phyloP scores from a whole-genome alignment of 371 early-diverging fungal species.

The Amoeboaphelidium protococcarum region DNA sequence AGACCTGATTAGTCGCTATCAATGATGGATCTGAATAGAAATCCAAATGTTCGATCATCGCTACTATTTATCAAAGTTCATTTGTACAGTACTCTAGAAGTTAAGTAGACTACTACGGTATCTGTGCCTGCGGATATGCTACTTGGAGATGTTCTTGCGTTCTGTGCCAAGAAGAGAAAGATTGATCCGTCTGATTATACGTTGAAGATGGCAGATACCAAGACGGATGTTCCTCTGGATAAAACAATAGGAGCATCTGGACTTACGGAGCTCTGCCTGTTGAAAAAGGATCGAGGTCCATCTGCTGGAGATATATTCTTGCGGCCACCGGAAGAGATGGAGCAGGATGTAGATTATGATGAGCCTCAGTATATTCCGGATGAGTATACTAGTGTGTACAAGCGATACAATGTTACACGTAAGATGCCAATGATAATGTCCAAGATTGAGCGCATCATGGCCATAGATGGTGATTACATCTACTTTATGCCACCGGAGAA shows the following conservation, averaged over 20 bases:
- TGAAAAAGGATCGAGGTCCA: constrained; percentile 25
- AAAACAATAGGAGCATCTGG: constrained; percentile 39
- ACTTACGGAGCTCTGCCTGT: constrained; percentile 37
- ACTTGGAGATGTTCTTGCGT: constrained; percentile 50
- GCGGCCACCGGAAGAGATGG: constrained; percentile 17
- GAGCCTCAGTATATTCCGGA: constrained; percentile 7
- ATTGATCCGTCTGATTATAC: constrained; percentile 51
- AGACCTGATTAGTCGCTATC: too few species aligned
- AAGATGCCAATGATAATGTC: constrained; percentile 54
- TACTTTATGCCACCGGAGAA: constrained; percentile 65
- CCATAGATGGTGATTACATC: constrained; percentile 78
- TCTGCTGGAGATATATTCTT: constrained; percentile 22
- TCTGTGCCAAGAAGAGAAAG: constrained; percentile 56
- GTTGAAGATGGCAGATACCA: constrained; percentile 43
- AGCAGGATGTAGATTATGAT: constrained; percentile 5
- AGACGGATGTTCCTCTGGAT: constrained; percentile 39
- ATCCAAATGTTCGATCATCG: too few species aligned
- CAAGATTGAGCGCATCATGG: constrained; percentile 49
- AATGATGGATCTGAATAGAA: too few species aligned
- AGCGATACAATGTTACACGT: constrained; percentile 32
- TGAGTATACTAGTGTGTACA: constrained; percentile 16
- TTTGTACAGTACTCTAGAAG: constrained; percentile 27
- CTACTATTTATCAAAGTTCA: constrained; percentile 26
- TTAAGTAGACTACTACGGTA: constrained; percentile 60
- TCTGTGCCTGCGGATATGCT: constrained; percentile 39